Evolutionary conservation across 176 grass and related monocot species (phyloP).

Genomic region (Eragrostis nindensis): DNA sequence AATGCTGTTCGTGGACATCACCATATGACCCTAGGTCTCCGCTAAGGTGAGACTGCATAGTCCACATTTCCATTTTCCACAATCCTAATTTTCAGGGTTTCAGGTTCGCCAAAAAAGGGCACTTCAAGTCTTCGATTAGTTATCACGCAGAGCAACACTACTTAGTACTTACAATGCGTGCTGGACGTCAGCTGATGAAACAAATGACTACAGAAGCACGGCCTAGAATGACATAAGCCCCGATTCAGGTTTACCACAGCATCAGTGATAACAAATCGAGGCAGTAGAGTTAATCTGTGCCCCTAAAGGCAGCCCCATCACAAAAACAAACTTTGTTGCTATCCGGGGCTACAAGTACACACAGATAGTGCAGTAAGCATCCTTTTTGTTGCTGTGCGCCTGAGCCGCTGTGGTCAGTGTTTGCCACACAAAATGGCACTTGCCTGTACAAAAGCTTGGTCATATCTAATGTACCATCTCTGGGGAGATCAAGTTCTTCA

Average conservation of each 20-base stretch:
- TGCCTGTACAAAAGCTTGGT: constrained; percentile 1
- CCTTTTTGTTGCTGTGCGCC: background rate
- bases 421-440: constrained; percentile 34
- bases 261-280: background rate
- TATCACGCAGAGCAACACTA: too few species aligned
- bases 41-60: too few species aligned
- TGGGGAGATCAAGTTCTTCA: background rate
- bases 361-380: background rate
- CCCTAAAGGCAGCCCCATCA: constrained; percentile 10
- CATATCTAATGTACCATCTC: background rate
- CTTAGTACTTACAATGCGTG: too few species aligned
- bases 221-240: background rate
- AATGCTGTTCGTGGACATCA: too few species aligned
- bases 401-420: background rate
- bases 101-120: too few species aligned
- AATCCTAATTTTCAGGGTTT: too few species aligned
- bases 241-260: background rate
- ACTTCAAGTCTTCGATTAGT: too few species aligned
- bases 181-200: background rate
- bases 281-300: background rate
- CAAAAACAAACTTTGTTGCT: background rate
- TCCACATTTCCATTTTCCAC: too few species aligned
- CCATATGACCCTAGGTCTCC: too few species aligned
- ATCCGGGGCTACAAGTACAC: background rate
- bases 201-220: background rate